Evolutionary conservation across 352 stramenopile species (phyloP).

Genomic region (Phytophthora brassicae): DNA sequence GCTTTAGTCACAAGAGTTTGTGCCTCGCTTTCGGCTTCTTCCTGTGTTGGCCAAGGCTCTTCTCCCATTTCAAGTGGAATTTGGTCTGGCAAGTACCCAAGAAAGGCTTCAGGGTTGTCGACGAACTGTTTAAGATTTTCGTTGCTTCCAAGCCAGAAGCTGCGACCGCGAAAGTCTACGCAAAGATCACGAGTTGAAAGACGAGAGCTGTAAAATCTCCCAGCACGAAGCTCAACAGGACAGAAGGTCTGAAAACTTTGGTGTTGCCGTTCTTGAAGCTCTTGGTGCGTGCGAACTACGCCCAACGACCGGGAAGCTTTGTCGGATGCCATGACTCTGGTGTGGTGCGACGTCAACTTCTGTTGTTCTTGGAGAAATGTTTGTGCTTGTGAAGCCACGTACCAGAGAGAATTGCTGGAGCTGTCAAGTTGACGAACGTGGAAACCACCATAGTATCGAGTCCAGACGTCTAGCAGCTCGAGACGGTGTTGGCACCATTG

Average conservation of each 20-base stretch:
- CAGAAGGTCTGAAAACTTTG: constrained; percentile 52
- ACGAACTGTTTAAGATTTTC: constrained; percentile 40
- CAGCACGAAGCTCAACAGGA: constrained; percentile 51
- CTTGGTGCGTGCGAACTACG: constrained; percentile 30
- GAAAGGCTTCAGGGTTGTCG: constrained; percentile 30
- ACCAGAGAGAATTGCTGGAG: constrained; percentile 47
- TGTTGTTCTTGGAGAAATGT: constrained; percentile 37
- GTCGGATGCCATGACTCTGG: constrained; percentile 17
- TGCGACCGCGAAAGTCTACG: constrained; percentile 40
- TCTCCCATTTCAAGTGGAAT: constrained; percentile 2
- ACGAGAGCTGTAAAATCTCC: constrained; percentile 37
- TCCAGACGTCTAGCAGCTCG: constrained; percentile 52
- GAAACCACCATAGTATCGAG: constrained; percentile 42
- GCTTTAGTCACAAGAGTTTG: constrained; percentile 32
- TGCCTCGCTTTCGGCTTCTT: constrained; percentile 35
- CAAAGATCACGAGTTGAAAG: constrained; percentile 36
- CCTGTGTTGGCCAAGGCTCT: constrained; percentile 19
- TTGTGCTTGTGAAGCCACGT: constrained; percentile 31
- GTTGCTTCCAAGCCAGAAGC: constrained; percentile 49
- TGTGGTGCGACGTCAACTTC: constrained; percentile 30
- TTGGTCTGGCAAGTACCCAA: constrained; percentile 28
- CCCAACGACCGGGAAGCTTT: constrained; percentile 26
- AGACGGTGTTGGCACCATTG: constrained; percentile 49
- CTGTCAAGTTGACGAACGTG: constrained; percentile 52
- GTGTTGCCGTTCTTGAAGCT: constrained; percentile 36